Conservation (phyloP, 331 rosid genomes). For the Erythrophleum ivorense region DNA sequence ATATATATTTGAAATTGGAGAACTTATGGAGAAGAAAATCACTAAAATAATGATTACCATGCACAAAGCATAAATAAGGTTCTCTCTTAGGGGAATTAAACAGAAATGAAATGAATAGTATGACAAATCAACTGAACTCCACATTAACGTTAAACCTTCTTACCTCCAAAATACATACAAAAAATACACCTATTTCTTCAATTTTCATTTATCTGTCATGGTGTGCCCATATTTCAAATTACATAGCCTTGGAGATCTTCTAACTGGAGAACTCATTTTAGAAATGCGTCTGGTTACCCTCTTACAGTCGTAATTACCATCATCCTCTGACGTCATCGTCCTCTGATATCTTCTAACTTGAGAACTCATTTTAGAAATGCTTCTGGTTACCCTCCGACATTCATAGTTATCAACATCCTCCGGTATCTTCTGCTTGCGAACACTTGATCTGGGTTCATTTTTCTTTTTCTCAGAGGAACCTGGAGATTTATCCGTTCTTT, state of each 20-base stretch:
- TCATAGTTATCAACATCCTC: not conserved
- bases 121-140: not conserved
- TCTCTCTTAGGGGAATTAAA: not conserved
- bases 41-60: not conserved
- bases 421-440: conserved; percentile 22
- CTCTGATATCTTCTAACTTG: not conserved
- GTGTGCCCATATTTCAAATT: not conserved
- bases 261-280: not conserved
- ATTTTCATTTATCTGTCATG: too few species aligned
- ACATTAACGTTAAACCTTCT: not conserved
- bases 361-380: conserved; percentile 28
- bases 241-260: not conserved
- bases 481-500: conserved; percentile 14
- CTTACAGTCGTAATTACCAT: not conserved
- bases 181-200: not conserved
- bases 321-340: conserved; percentile 29
- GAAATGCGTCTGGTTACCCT: conserved; percentile 42
- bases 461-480: conserved; percentile 1
- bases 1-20: too few species aligned
- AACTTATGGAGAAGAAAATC: too few species aligned
- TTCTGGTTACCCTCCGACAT: conserved; percentile 35
- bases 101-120: not conserved
- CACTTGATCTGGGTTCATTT: not conserved
- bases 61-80: not conserved
- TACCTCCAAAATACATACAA: not conserved